Percentiles rank a stretch among this genome's conserved stretches.
Conservation (phyloP, 768 basidiomycete genomes). For the Tricholoma furcatifolium region DNA sequence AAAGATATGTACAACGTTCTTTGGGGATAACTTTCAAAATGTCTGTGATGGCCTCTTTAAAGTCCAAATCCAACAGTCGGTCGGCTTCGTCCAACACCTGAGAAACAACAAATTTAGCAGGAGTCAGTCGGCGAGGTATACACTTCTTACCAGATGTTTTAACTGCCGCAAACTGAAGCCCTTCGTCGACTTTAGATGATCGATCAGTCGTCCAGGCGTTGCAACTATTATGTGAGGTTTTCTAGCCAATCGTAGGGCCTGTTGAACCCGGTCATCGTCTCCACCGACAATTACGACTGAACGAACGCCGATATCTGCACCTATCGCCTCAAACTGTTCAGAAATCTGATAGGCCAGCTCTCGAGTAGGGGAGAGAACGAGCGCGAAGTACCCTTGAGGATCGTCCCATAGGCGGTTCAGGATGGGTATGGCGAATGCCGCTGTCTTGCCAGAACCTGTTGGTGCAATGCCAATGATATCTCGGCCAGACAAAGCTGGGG, state of each 20-base stretch:
- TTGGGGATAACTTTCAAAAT: conserved; percentile 91
- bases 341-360: conserved; percentile 96
- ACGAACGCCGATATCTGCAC: conserved; percentile 89
- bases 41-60: conserved; percentile 90
- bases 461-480: conserved; percentile 90
- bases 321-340: conserved; percentile 90
- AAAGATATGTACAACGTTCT: conserved; percentile 90
- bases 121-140: neutral
- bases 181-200: conserved; percentile 94
- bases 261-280: conserved; percentile 85
- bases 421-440: conserved; percentile 92
- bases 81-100: conserved; percentile 98
- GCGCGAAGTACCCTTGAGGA: conserved; percentile 86
- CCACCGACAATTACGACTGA: conserved; percentile 90
- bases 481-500: conserved; percentile 48
- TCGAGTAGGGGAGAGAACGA: conserved; percentile 90
- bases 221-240: conserved; percentile 92
- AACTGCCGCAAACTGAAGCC: conserved; percentile 84
- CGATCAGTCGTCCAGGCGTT: conserved; percentile 87
- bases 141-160: conserved; percentile 73
- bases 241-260: conserved; percentile 87
- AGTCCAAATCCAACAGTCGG: conserved; percentile 91
- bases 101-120: neutral
- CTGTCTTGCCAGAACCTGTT: conserved; percentile 96
- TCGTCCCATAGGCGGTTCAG: conserved; percentile 94